Evolutionary conservation across 768 basidiomycete genomes (phyloP).

Genomic region (Phaeolepiota aurea): DNA sequence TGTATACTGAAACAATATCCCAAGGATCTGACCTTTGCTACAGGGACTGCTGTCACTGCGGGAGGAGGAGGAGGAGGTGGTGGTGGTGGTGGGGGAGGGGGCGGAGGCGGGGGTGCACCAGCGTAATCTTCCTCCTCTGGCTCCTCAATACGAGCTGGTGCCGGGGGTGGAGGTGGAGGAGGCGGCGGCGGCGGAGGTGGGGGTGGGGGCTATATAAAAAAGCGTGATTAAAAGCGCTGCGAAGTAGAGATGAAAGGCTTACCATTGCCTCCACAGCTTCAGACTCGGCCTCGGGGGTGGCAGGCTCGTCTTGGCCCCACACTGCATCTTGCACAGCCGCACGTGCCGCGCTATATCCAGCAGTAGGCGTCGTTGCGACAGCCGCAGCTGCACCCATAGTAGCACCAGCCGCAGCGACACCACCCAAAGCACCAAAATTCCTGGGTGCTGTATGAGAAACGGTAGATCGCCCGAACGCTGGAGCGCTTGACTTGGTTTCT

Average conservation of each 20-base stretch:
- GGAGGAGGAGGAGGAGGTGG: slow-evolving; percentile 47
- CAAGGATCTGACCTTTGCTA: slow-evolving; percentile 25
- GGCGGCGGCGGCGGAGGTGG: slow-evolving; percentile 27
- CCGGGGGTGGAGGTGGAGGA: slow-evolving; percentile 28
- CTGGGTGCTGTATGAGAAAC: slow-evolving; percentile 25
- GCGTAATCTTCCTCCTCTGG: slow-evolving; percentile 18
- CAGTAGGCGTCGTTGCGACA: slow-evolving; percentile 19
- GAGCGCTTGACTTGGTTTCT: slow-evolving; percentile 35
- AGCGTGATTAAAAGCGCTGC: slow-evolving; percentile 3
- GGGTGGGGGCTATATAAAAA: slow-evolving; percentile 28
- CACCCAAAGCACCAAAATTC: slow-evolving; percentile 34
- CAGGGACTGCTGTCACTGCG: slow-evolving; percentile 36
- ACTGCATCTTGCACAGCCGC: slow-evolving; percentile 21
- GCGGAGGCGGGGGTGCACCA: slow-evolving; percentile 28
- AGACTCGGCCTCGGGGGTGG: slow-evolving; percentile 8
- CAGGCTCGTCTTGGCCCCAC: slow-evolving; percentile 17
- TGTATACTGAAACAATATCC: too few relatives aligned
- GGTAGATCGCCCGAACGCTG: slow-evolving; percentile 37
- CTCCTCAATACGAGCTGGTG: slow-evolving; percentile 18
- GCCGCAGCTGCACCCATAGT: slow-evolving; percentile 26
- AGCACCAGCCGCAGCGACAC: slow-evolving; percentile 20
- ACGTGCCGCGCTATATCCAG: slow-evolving; percentile 10
- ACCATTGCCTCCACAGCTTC: slow-evolving; percentile 22
- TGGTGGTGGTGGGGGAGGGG: slow-evolving; percentile 33
- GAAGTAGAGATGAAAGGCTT: slow-evolving; percentile 7